Evolutionary conservation across 805 yeast genomes (phyloP).

Genomic region (Brettanomyces nanus): DNA sequence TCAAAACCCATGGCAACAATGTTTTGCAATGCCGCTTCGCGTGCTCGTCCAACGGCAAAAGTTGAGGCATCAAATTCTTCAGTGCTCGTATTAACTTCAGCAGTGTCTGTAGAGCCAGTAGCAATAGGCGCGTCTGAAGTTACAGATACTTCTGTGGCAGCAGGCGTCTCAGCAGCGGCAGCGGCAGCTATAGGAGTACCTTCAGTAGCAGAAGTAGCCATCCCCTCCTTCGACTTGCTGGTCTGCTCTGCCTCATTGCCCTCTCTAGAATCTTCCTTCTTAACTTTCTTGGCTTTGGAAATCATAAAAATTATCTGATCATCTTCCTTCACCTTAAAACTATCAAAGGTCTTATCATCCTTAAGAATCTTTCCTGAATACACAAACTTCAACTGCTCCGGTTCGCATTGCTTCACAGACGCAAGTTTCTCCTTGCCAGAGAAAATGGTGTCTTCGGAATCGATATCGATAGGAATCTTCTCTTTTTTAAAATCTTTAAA

Average conservation of each 20-base stretch:
- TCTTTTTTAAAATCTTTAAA: slow-evolving; percentile 93
- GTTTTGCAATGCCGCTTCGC: slow-evolving; percentile 70
- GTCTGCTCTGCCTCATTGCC: slow-evolving; percentile 12
- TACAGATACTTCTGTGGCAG: slow-evolving; percentile 16
- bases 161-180: slow-evolving; percentile 15
- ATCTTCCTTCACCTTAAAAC: slow-evolving; percentile 69
- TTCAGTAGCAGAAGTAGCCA: slow-evolving; percentile 20
- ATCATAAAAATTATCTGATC: slow-evolving; percentile 93
- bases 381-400: slow-evolving; percentile 75
- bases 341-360: slow-evolving; percentile 68
- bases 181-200: slow-evolving; percentile 18
- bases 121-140: slow-evolving; percentile 9
- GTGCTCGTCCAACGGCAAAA: slow-evolving; percentile 68
- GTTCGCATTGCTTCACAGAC: slow-evolving; percentile 56
- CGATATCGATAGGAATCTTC: slow-evolving; percentile 73
- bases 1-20: slow-evolving; percentile 97
- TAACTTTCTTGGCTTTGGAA: slow-evolving; percentile 35
- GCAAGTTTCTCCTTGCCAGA: slow-evolving; percentile 73
- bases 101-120: slow-evolving; percentile 6
- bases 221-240: slow-evolving; percentile 18
- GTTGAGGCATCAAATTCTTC: slow-evolving; percentile 37
- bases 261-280: slow-evolving; percentile 6
- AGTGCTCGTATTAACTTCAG: slow-evolving; percentile 6
- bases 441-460: slow-evolving; percentile 53
- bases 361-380: slow-evolving; percentile 84